Conservation (phyloP, 202 grass and related monocot species). For the Panicum virgatum region DNA sequence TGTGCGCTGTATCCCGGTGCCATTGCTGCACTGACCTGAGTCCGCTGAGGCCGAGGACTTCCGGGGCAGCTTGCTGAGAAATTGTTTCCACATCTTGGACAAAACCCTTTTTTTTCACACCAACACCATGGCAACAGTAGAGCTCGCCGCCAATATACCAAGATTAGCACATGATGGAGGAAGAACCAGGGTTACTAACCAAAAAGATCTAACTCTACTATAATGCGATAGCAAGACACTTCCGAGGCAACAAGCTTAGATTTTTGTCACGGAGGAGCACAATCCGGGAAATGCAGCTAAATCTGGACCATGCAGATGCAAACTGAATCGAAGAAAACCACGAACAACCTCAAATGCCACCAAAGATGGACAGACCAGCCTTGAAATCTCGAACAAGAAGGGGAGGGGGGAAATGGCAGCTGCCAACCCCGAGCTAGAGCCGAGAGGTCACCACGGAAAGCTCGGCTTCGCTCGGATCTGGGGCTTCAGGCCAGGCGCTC, state of each 20-base stretch:
- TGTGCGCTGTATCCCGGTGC: constrained; percentile 53
- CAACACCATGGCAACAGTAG: constrained; percentile 29
- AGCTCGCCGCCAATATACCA: background rate
- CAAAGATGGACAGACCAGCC: constrained; percentile 5
- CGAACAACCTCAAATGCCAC: background rate
- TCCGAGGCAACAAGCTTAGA: constrained; percentile 13
- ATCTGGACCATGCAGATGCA: constrained; percentile 21
- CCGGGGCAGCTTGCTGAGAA: constrained; percentile 83
- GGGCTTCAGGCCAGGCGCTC: background rate
- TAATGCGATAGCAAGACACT: background rate
- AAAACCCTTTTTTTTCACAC: constrained; percentile 28
- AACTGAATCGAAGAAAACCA: background rate
- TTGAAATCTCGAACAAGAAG: constrained; percentile 8
- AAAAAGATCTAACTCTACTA: constrained; percentile 14
- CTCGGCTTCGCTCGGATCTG: constrained; percentile 42
- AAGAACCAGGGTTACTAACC: background rate
- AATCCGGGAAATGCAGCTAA: constrained; percentile 44
- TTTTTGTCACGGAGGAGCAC: background rate
- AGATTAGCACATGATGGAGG: background rate
- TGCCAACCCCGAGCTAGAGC: constrained; percentile 16
- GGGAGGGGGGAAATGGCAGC: background rate
- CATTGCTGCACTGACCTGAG: constrained; percentile 50
- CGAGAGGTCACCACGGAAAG: background rate
- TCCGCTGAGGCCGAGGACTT: constrained; percentile 54
- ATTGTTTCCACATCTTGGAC: constrained; percentile 79